These are phyloP conservation scores for Phytophthora colocasiae DNA, from an alignment of 352 stramenopile species.

Conservation along the genomic window DNA sequence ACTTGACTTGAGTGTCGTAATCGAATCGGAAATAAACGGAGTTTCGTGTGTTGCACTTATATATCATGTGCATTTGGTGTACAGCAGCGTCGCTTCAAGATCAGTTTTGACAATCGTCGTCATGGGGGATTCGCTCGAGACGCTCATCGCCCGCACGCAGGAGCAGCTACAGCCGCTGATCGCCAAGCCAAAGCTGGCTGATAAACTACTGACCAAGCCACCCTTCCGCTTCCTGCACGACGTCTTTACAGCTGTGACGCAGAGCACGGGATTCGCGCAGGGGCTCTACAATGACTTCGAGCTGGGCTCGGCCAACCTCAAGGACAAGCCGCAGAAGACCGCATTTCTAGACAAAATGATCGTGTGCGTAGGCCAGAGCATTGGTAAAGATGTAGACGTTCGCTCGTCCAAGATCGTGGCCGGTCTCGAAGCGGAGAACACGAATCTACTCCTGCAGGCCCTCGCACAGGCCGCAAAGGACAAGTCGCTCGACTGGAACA, in stretches of 20 bases:
- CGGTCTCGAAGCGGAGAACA: conserved; percentile 85
- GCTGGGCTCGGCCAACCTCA: conserved; percentile 82
- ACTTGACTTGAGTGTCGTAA: no score
- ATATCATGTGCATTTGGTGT: no score
- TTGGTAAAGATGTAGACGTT: conserved; percentile 76
- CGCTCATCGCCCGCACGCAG: conserved; percentile 81
- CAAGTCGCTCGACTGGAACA: conserved; percentile 68
- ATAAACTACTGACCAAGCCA: conserved; percentile 96
- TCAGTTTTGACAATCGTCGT: background rate
- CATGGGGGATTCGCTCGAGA: conserved; percentile 71
- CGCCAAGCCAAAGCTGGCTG: conserved; percentile 93
- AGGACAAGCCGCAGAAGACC: conserved; percentile 89
- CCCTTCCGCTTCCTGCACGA: conserved; percentile 98
- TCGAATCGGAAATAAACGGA: no score
- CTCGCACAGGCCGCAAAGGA: conserved; percentile 69
- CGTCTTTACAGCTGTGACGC: conserved; percentile 90
- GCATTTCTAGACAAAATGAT: conserved; percentile 91
- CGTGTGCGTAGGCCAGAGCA: conserved; percentile 67
- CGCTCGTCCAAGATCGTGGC: conserved; percentile 88
- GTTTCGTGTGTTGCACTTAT: no score
- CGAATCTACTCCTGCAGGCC: conserved; percentile 80
- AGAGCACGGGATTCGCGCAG: conserved; percentile 88
- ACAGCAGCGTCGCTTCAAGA: background rate
- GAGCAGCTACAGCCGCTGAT: conserved; percentile 91
- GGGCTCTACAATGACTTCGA: conserved; percentile 86